Evolutionary conservation across 768 basidiomycete species (phyloP).

Genomic region (Megacollybia marginata): DNA sequence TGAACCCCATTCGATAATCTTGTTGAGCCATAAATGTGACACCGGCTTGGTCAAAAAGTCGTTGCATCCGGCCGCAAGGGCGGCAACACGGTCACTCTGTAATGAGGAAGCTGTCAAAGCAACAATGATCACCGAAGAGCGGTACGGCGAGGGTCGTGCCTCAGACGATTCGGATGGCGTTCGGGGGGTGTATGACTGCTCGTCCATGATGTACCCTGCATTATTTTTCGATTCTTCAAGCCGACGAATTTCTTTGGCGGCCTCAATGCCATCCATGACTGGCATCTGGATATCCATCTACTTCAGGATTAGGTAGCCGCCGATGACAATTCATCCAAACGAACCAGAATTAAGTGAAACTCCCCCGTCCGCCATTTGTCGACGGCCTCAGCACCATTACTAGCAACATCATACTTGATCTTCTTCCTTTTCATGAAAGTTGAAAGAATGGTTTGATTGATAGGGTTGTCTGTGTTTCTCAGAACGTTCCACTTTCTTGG

Average conservation of each 20-base stretch:
- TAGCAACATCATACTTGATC: conserved; percentile 91
- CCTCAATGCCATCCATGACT: conserved; percentile 96
- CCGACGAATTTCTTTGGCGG: conserved; percentile 90
- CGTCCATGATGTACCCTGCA: conserved; percentile 53
- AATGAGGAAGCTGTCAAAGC: conserved; percentile 96
- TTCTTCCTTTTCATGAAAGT: conserved; percentile 95
- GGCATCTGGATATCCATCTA: conserved; percentile 99
- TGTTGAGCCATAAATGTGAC: conserved; percentile 89
- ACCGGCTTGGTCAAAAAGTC: conserved; percentile 99
- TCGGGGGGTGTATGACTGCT: conserved; percentile 17
- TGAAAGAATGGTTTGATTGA: conserved; percentile 96
- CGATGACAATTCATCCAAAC: conserved; percentile 19
- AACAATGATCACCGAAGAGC: conserved; percentile 95
- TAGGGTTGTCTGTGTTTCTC: conserved; percentile 75
- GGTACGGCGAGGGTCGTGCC: conserved; percentile 61
- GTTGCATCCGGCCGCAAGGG: conserved; percentile 98
- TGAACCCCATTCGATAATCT: conserved; percentile 99
- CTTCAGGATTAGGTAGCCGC: conserved; percentile 1
- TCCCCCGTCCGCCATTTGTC: conserved; percentile 89
- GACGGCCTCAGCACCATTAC: conserved; percentile 93
- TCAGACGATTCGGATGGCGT: conserved; percentile 51
- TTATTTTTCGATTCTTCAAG: conserved; percentile 53
- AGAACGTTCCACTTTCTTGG: too few species aligned
- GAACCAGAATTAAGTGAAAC: conserved; percentile 92
- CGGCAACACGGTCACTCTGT: conserved; percentile 92